Conservation (phyloP, 2,329 filamentous ascomycete genomes). For the Monosporascus sp. region DNA sequence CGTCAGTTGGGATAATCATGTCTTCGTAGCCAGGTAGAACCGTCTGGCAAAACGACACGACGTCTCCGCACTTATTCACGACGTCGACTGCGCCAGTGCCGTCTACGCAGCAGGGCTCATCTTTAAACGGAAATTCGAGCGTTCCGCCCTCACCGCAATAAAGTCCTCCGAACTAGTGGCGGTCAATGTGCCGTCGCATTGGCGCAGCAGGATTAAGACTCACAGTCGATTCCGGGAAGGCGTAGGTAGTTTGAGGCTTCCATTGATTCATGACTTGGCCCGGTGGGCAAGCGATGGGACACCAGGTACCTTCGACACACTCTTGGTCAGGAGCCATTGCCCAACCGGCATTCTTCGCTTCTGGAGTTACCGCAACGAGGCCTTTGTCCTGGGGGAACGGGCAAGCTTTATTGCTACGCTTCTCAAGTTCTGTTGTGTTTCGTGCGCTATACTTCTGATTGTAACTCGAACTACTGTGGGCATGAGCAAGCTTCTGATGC, state of each 20-base stretch:
- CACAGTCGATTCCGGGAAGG: slow-evolving; percentile 68
- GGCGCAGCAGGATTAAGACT: slow-evolving; percentile 22
- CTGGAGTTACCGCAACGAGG: slow-evolving; percentile 62
- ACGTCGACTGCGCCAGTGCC: slow-evolving; percentile 61
- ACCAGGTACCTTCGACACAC: slow-evolving; percentile 63
- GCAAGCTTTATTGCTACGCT: slow-evolving; percentile 50
- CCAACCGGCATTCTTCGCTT: slow-evolving; percentile 64
- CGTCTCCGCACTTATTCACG: slow-evolving; percentile 57
- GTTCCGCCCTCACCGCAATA: slow-evolving; percentile 64
- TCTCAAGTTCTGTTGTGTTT: slow-evolving; percentile 34
- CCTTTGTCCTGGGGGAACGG: slow-evolving; percentile 61
- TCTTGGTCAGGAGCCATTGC: slow-evolving; percentile 71
- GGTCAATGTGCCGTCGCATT: slow-evolving; percentile 6
- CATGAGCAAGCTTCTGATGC: slow-evolving; percentile 28
- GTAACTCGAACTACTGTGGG: slow-evolving; percentile 17
- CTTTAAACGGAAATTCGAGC: slow-evolving; percentile 63
- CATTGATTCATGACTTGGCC: slow-evolving; percentile 76
- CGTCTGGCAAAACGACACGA: slow-evolving; percentile 72
- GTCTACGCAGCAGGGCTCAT: slow-evolving; percentile 62
- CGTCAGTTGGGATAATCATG: slow-evolving; percentile 75
- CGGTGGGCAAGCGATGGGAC: slow-evolving; percentile 70
- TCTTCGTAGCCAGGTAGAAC: slow-evolving; percentile 74
- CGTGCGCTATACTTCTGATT: slow-evolving; percentile 25
- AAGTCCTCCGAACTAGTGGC: slow-evolving; percentile 63
- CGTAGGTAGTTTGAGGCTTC: slow-evolving; percentile 65